A percentile compares a stretch with the other conserved stretches of the same genome.
Conservation (phyloP, 192 early-diverging fungal species). For the Gamsiella multidivaricata region DNA sequence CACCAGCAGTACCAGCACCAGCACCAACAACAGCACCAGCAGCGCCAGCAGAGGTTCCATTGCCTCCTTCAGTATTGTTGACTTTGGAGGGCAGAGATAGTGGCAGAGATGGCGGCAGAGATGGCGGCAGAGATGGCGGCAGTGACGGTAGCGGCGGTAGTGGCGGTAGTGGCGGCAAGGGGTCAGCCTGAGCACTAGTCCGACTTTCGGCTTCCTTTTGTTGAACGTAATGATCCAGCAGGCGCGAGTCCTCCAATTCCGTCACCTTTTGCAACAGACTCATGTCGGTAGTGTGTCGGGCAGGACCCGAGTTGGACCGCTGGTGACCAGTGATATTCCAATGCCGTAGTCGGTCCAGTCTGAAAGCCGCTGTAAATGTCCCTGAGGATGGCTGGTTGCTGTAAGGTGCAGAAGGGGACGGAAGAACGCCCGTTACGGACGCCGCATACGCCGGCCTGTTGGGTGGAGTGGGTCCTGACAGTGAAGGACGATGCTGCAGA, state of each 20-base stretch:
- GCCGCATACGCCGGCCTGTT: not conserved
- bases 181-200: not conserved
- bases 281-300: slow-evolving; percentile 22
- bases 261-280: slow-evolving; percentile 11
- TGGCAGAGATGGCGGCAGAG: too few species aligned
- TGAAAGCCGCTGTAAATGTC: not conserved
- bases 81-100: too few species aligned
- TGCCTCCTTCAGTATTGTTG: not conserved
- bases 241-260: slow-evolving; percentile 4
- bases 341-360: slow-evolving; percentile 21
- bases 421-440: not conserved
- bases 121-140: too few species aligned
- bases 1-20: not conserved
- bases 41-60: not conserved
- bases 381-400: not conserved
- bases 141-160: too few species aligned
- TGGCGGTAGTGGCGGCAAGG: slow-evolving; percentile 16
- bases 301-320: slow-evolving; percentile 36
- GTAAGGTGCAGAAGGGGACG: not conserved
- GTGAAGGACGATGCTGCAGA: not conserved
- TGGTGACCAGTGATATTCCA: slow-evolving; percentile 26
- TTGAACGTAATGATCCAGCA: slow-evolving; percentile 21
- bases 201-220: not conserved
- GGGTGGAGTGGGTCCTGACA: not conserved
- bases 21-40: too few species aligned